phyloP scores from a whole-genome alignment of 2,329 filamentous ascomycete species.

The Cytospora leucostoma region DNA sequence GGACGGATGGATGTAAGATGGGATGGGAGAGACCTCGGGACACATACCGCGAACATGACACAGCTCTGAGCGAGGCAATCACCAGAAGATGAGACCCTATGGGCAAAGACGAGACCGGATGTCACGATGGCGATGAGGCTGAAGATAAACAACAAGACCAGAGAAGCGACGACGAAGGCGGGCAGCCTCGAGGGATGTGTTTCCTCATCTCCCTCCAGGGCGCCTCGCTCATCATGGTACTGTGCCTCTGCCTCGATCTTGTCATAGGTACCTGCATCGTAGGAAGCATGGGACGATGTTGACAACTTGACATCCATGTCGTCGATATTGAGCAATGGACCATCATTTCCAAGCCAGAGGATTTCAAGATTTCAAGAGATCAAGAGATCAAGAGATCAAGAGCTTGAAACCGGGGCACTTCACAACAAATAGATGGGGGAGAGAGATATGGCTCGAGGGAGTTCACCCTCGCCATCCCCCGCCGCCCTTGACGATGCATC shows the following conservation, averaged over 20 bases:
- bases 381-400: neutral
- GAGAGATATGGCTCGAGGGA: neutral
- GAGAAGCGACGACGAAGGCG: constrained; percentile 8
- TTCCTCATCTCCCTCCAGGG: neutral
- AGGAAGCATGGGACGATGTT: constrained; percentile 13
- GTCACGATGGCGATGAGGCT: constrained; percentile 25
- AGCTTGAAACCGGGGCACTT: neutral
- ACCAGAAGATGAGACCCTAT: constrained; percentile 5
- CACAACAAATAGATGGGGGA: neutral
- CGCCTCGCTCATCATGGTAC: constrained; percentile 5
- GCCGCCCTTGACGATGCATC: constrained; percentile 1
- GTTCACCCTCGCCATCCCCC: neutral
- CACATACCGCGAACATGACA: constrained; percentile 27
- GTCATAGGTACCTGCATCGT: constrained; percentile 25
- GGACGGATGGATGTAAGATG: neutral
- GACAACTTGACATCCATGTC: constrained; percentile 18
- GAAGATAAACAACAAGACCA: constrained; percentile 23
- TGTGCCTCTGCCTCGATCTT: constrained; percentile 17
- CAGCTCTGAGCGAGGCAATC: constrained; percentile 27
- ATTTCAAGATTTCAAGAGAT: neutral
- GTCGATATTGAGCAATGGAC: neutral
- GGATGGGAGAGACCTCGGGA: neutral
- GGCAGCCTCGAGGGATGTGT: constrained; percentile 10
- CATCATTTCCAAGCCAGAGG: constrained; percentile 10
- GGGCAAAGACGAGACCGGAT: constrained; percentile 24